phyloP scores from a whole-genome alignment of 306 rosid genomes.

The Prunus dulcis region DNA sequence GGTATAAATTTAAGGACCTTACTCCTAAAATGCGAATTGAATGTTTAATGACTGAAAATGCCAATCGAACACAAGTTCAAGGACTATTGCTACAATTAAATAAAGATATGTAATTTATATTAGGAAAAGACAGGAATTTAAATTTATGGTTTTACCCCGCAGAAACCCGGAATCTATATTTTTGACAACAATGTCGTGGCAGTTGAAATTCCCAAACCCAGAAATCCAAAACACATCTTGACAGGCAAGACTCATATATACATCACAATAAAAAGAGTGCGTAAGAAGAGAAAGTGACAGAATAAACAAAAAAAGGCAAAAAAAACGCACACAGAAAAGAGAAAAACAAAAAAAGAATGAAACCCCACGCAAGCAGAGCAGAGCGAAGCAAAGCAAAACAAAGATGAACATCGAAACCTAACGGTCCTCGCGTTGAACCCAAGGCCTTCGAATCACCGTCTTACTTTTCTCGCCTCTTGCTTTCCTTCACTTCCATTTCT shows the following conservation, averaged over 20 bases:
- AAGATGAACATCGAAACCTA: constrained; percentile 27
- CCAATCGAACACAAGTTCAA: too few species aligned
- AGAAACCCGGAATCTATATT: background rate
- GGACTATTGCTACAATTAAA: too few species aligned
- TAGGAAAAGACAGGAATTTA: background rate
- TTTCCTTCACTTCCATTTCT: background rate
- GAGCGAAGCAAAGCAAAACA: background rate
- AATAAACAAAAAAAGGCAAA: background rate
- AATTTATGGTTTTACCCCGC: background rate
- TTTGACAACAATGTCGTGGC: background rate
- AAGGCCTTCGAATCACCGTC: constrained; percentile 14
- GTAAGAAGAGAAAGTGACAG: background rate
- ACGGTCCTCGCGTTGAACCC: constrained; percentile 38
- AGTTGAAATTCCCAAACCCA: constrained; percentile 4
- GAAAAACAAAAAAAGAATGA: background rate
- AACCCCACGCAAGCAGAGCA: constrained; percentile 1
- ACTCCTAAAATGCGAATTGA: too few species aligned
- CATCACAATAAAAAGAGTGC: background rate
- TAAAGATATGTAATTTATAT: too few species aligned
- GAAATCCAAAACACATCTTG: background rate
- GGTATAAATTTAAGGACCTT: too few species aligned
- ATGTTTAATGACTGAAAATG: too few species aligned
- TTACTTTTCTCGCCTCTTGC: background rate
- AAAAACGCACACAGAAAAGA: background rate
- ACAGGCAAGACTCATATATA: background rate